Percentiles rank a stretch among this genome's conserved stretches.
phyloP scores from a whole-genome alignment of 116 monocot species.

The Phalaenopsis hybrid region DNA sequence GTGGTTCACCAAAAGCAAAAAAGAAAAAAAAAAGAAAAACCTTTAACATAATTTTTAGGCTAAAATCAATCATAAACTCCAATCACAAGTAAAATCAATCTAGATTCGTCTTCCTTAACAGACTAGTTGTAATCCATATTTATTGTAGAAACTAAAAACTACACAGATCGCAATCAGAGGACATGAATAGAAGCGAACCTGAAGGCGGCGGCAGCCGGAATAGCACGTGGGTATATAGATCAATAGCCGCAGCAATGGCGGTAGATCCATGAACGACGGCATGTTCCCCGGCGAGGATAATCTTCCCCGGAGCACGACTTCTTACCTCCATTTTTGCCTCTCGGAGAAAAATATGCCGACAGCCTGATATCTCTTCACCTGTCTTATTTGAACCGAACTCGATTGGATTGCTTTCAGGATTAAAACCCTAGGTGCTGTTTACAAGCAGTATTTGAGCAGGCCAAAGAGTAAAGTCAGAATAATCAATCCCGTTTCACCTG shows the following conservation, averaged over 20 bases:
- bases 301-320: slow-evolving; percentile 77
- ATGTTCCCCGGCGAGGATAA: slow-evolving; percentile 90
- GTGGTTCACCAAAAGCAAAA: too few relatives aligned
- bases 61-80: background rate
- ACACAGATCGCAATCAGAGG: too few relatives aligned
- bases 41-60: too few relatives aligned
- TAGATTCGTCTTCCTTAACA: background rate
- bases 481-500: too few relatives aligned
- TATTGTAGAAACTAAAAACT: too few relatives aligned
- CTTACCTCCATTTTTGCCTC: slow-evolving; percentile 39
- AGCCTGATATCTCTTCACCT: too few relatives aligned
- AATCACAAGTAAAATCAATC: background rate
- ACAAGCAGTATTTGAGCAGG: too few relatives aligned
- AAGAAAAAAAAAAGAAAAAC: too few relatives aligned
- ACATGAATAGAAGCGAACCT: slow-evolving; percentile 13
- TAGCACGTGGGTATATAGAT: slow-evolving; percentile 56
- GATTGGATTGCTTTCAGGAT: too few relatives aligned
- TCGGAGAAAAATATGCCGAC: background rate
- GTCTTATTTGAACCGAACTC: too few relatives aligned
- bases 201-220: slow-evolving; percentile 20
- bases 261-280: slow-evolving; percentile 85
- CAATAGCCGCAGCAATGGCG: slow-evolving; percentile 64
- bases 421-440: too few relatives aligned
- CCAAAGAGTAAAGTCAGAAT: too few relatives aligned
- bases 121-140: background rate